A percentile compares a stretch with the other conserved stretches of the same genome.
phyloP scores from a whole-genome alignment of 192 early-diverging fungal species.

The Linnemannia hyalina region DNA sequence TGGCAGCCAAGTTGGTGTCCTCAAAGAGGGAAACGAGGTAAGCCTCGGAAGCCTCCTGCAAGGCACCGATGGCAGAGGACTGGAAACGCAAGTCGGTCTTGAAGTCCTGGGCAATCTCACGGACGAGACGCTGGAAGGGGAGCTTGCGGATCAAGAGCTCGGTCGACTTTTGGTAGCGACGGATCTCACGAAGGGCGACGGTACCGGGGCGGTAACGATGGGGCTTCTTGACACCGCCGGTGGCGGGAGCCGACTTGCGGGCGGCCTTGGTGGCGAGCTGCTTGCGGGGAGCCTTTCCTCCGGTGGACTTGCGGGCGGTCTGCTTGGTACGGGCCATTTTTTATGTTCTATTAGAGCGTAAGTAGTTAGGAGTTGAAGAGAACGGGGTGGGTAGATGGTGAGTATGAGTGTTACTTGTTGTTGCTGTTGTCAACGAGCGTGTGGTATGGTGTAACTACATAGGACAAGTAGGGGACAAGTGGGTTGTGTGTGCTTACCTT shows the following conservation, averaged over 20 bases:
- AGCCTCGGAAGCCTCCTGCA: slow-evolving; percentile 76
- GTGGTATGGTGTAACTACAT: not conserved
- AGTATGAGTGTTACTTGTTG: not conserved
- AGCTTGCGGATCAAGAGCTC: slow-evolving; percentile 94
- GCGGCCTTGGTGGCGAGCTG: slow-evolving; percentile 97
- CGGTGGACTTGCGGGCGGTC: slow-evolving; percentile 98
- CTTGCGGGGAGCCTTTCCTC: slow-evolving; percentile 98
- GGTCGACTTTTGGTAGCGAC: slow-evolving; percentile 96
- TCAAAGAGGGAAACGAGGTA: slow-evolving; percentile 93
- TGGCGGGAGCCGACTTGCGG: slow-evolving; percentile 93
- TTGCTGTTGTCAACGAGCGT: not conserved
- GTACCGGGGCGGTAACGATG: slow-evolving; percentile 92
- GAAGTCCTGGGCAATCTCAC: slow-evolving; percentile 99
- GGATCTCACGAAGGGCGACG: slow-evolving; percentile 92
- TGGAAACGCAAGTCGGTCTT: slow-evolving; percentile 99
- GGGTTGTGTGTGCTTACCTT: not conserved
- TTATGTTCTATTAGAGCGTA: not conserved
- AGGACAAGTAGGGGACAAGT: not conserved
- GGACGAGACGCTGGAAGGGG: slow-evolving; percentile 96
- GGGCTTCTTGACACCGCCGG: slow-evolving; percentile 96
- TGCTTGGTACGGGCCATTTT: slow-evolving; percentile 45
- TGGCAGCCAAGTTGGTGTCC: slow-evolving; percentile 99
- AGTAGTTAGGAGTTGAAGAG: not conserved
- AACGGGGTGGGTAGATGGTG: not conserved
- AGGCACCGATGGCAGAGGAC: slow-evolving; percentile 94